These are phyloP conservation scores for Phytophthora tentaculata DNA, from an alignment of 352 stramenopile species.

Conservation along the genomic window DNA sequence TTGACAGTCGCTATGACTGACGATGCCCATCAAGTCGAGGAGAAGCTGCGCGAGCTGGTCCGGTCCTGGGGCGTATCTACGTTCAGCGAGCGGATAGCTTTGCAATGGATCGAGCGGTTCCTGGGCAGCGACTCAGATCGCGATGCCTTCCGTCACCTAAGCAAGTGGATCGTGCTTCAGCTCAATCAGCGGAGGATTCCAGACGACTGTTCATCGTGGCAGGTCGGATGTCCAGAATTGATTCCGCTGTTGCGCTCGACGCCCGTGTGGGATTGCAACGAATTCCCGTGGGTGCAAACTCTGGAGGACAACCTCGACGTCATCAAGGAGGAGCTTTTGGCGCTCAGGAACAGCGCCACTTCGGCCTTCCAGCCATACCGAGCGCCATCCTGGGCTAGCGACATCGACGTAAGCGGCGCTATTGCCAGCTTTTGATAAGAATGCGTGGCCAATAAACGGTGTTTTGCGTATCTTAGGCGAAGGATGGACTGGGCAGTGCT, in stretches of 20 bases:
- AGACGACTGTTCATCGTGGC: constrained; percentile 49
- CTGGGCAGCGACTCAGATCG: constrained; percentile 30
- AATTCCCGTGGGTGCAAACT: constrained; percentile 51
- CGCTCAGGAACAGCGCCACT: constrained; percentile 41
- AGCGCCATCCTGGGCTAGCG: constrained; percentile 72
- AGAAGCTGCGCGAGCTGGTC: constrained; percentile 53
- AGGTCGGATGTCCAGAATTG: constrained; percentile 71
- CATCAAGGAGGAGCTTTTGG: constrained; percentile 72
- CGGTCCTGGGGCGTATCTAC: constrained; percentile 64
- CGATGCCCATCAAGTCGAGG: constrained; percentile 28
- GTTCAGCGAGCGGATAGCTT: constrained; percentile 72
- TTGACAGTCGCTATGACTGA: constrained; percentile 7
- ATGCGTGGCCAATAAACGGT: background rate
- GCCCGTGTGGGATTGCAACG: constrained; percentile 56
- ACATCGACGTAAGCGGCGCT: constrained; percentile 41
- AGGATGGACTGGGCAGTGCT: constrained; percentile 75
- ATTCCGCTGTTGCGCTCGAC: constrained; percentile 51
- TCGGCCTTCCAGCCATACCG: constrained; percentile 80
- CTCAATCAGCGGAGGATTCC: constrained; percentile 55
- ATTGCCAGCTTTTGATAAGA: background rate
- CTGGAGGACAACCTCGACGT: constrained; percentile 59
- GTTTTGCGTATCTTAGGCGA: constrained; percentile 38
- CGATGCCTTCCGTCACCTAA: constrained; percentile 48
- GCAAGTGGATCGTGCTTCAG: constrained; percentile 74
- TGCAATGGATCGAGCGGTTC: constrained; percentile 60